phyloP scores from a whole-genome alignment of 371 early-diverging fungal genomes.

The Funneliformis caledonium region DNA sequence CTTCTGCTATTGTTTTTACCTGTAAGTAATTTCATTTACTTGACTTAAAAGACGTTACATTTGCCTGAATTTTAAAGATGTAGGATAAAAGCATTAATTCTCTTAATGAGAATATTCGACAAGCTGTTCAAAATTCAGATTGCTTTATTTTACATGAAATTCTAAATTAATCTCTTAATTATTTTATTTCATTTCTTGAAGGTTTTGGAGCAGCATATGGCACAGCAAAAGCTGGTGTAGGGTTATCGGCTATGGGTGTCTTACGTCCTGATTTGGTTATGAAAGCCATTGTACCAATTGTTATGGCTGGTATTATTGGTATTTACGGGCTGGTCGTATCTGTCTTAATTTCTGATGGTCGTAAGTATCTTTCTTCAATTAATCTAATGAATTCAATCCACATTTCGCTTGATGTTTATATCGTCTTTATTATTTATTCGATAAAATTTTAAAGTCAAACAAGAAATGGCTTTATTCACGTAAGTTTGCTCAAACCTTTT shows the following conservation, averaged over 20 bases:
- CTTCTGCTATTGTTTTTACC: conserved; percentile 94
- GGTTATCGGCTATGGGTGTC: conserved; percentile 87
- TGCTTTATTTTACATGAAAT: not conserved
- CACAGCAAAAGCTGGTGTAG: conserved; percentile 90
- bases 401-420: not conserved
- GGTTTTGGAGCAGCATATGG: conserved; percentile 94
- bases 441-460: conserved; percentile 44
- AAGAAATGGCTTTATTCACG: conserved; percentile 65
- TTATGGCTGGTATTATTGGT: conserved; percentile 95
- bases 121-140: no score
- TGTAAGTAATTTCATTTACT: conserved; percentile 68
- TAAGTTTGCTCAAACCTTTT: conserved; percentile 21
- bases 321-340: conserved; percentile 90
- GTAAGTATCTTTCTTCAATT: conserved; percentile 53
- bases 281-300: conserved; percentile 86
- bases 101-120: no score
- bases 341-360: conserved; percentile 77
- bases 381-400: not conserved
- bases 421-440: not conserved
- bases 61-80: not conserved
- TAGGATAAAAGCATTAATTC: no score
- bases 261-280: conserved; percentile 89
- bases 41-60: not conserved
- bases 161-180: not conserved
- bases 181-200: conserved; percentile 40